Evolutionary conservation across 352 stramenopile genomes (phyloP).

Genomic region (Phytophthora sp.): DNA sequence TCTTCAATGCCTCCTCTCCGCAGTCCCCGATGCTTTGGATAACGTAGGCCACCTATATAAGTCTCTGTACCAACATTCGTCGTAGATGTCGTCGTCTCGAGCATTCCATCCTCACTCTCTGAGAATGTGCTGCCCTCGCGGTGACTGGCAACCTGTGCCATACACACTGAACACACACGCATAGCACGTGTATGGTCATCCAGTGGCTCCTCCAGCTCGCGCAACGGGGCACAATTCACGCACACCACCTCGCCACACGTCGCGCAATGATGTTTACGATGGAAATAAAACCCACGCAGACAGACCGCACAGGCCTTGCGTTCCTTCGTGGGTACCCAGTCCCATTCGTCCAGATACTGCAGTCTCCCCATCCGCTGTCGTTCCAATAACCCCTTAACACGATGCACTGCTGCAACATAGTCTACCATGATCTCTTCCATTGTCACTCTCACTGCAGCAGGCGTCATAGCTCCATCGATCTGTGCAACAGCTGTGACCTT

Average conservation of each 20-base stretch:
- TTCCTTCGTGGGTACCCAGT: conserved; percentile 73
- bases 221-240: conserved; percentile 69
- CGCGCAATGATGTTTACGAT: conserved; percentile 77
- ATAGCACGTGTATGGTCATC: conserved; percentile 55
- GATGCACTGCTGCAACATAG: conserved; percentile 58
- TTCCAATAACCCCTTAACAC: conserved; percentile 68
- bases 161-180: conserved; percentile 77
- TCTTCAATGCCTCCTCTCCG: conserved; percentile 27
- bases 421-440: conserved; percentile 79
- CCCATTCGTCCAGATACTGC: conserved; percentile 82
- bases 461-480: conserved; percentile 62
- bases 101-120: conserved; percentile 29
- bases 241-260: conserved; percentile 84
- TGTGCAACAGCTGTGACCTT: conserved; percentile 78
- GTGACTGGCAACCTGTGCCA: conserved; percentile 50
- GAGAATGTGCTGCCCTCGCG: conserved; percentile 29
- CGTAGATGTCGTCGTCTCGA: conserved; percentile 37
- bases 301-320: conserved; percentile 85
- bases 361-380: conserved; percentile 76
- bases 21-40: conserved; percentile 39
- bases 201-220: conserved; percentile 73
- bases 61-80: conserved; percentile 62
- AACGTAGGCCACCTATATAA: conserved; percentile 44
- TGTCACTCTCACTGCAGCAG: conserved; percentile 25
- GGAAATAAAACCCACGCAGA: conserved; percentile 79